Base-by-base conservation (phyloP, 192 early-diverging fungal genomes). In the Podila clonocystis region DNA sequence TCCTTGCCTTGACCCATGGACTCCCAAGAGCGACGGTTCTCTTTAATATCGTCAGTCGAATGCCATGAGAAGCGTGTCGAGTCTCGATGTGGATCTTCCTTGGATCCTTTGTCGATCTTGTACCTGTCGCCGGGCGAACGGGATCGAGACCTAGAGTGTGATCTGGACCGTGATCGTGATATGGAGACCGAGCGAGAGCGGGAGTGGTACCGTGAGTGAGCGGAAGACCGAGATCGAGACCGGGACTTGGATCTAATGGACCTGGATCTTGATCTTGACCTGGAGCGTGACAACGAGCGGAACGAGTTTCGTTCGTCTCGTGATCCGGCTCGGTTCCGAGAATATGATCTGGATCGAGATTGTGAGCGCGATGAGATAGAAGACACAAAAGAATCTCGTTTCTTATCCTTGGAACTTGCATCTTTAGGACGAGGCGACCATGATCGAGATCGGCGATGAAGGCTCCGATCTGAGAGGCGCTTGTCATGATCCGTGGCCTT, bases 371-470 rank as follows among this genome's bases (percentile, higher is more conserved):
- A 55, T 9, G 64, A n/a, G 58, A 5, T 8, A 68, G 36, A 24
- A 22, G 20, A 9, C 62, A 22, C 22, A 55, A 55, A 55, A 26
- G 24, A 55, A 12, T 26, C 52, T 6, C 52, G 52, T 26, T 9
- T 55, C 20, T 26, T n/a, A 6, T n/a, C n/a, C 52, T 55, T 55
- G 0, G 52, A 0, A 26, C n/a, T 20, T n/a, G 20, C 52, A 55
- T 55, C 24, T n/a, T 55, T 26, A 22, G 20, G 66, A 3, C 34
- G 65, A 7, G 77, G 62, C 11, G 70, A 72, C 77, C 77, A 80
- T 0, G 77, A 80, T 13, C 71, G 70, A 4, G 77, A 80, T 49
- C 71, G 77, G 41, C 76, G 76, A 36, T 58, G 70, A 17, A 58
- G 48, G 15, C 67, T 63, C 8, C 66, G 68, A 55, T 77, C 68